Evolutionary conservation across 768 basidiomycete species (phyloP).

Genomic region (Amanita jacksonii): DNA sequence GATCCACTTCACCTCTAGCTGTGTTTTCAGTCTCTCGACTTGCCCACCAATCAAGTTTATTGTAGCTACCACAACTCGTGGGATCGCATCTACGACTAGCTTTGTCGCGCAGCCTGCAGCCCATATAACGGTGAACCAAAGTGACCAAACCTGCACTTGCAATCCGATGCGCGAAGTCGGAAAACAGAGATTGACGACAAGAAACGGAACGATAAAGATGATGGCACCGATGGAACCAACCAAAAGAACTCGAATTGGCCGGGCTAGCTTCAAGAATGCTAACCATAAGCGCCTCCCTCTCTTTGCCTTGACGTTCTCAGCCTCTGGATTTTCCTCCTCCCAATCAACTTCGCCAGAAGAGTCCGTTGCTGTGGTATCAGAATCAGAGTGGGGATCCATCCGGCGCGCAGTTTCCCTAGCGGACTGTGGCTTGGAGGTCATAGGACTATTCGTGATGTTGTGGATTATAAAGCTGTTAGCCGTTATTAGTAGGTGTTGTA

Average conservation of each 20-base stretch:
- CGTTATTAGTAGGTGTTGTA: no score
- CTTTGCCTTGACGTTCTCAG: slow-evolving; percentile 36
- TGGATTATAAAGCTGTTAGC: no score
- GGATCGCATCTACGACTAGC: slow-evolving; percentile 54
- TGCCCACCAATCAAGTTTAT: slow-evolving; percentile 48
- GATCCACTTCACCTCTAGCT: slow-evolving; percentile 46
- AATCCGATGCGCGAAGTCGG: slow-evolving; percentile 32
- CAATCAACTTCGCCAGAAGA: slow-evolving; percentile 68
- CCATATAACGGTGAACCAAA: slow-evolving; percentile 67
- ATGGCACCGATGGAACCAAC: slow-evolving; percentile 49
- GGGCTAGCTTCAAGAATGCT: slow-evolving; percentile 57
- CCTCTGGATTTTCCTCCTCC: slow-evolving; percentile 41
- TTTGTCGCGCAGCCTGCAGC: slow-evolving; percentile 50
- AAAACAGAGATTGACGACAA: slow-evolving; percentile 61
- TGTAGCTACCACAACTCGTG: slow-evolving; percentile 43
- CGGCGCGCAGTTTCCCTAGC: background rate
- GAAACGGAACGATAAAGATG: slow-evolving; percentile 58
- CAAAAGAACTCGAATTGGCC: slow-evolving; percentile 48
- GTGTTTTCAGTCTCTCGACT: slow-evolving; percentile 56
- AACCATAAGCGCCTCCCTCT: slow-evolving; percentile 56
- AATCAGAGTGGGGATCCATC: slow-evolving; percentile 14
- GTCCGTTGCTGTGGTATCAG: slow-evolving; percentile 45
- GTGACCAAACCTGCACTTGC: slow-evolving; percentile 54
- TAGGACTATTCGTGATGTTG: no score
- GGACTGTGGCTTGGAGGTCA: no score